Conservation (phyloP, 805 yeast genomes). For the Ogataea pignaliae region DNA sequence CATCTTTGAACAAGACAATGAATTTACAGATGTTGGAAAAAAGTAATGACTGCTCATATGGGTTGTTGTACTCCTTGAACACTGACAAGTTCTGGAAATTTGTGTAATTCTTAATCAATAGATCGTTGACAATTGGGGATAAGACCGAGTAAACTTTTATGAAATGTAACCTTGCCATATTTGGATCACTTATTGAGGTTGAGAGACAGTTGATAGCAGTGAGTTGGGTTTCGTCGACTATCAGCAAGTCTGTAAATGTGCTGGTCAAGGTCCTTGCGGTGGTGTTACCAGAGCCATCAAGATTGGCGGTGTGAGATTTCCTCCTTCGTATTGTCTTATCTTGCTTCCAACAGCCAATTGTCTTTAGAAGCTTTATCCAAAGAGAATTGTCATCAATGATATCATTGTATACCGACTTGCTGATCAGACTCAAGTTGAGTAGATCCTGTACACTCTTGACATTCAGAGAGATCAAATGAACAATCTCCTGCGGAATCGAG, state of each 20-base stretch:
- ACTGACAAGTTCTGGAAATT: conserved; percentile 29
- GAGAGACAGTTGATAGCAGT: conserved; percentile 25
- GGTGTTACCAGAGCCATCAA: neutral
- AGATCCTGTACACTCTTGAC: conserved; percentile 23
- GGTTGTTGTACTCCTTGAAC: conserved; percentile 27
- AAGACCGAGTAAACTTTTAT: conserved; percentile 24
- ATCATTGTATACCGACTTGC: conserved; percentile 23
- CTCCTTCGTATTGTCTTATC: neutral
- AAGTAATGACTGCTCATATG: conserved; percentile 27
- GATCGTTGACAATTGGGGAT: conserved; percentile 27
- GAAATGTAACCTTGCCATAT: conserved; percentile 23
- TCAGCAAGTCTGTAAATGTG: conserved; percentile 6
- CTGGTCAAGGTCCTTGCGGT: neutral
- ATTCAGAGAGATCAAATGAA: conserved; percentile 19
- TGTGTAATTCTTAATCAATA: conserved; percentile 29
- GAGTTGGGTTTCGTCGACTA: conserved; percentile 14
- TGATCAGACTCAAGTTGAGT: conserved; percentile 23
- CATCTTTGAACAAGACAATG: conserved; percentile 19
- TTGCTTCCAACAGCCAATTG: conserved; percentile 22
- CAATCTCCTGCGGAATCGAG: conserved; percentile 11
- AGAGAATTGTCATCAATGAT: conserved; percentile 16
- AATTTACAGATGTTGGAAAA: conserved; percentile 28
- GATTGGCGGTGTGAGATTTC: neutral
- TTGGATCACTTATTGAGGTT: conserved; percentile 19
- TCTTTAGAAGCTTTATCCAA: conserved; percentile 24